Evolutionary conservation across 768 basidiomycete species (phyloP).

Genomic region (Lactifluus piperatus): DNA sequence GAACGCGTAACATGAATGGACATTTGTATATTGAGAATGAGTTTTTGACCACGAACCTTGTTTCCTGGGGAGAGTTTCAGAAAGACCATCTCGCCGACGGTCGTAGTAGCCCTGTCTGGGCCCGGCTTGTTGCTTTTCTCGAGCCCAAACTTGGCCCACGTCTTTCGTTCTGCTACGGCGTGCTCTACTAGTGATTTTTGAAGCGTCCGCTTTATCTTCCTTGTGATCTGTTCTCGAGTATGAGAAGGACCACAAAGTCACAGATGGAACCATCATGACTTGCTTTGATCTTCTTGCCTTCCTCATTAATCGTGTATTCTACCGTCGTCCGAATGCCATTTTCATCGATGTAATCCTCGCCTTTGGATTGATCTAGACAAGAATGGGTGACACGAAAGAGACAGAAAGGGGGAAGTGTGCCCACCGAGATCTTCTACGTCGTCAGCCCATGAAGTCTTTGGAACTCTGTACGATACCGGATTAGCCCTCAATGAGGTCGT

Average conservation of each 20-base stretch:
- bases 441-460: conserved; percentile 34
- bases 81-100: conserved; percentile 68
- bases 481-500: neutral
- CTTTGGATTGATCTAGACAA: conserved; percentile 40
- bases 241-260: neutral
- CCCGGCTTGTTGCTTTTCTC: conserved; percentile 84
- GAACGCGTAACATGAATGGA: neutral
- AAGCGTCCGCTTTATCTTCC: conserved; percentile 75
- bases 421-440: conserved; percentile 31
- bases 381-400: neutral
- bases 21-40: neutral
- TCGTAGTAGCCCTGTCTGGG: conserved; percentile 89
- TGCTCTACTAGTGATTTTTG: conserved; percentile 94
- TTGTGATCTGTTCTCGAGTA: conserved; percentile 55
- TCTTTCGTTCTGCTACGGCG: conserved; percentile 85
- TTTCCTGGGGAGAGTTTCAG: conserved; percentile 39
- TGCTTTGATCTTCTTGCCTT: conserved; percentile 93
- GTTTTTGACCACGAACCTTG: neutral
- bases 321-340: conserved; percentile 43
- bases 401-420: neutral
- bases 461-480: conserved; percentile 23
- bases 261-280: conserved; percentile 15
- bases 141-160: conserved; percentile 88
- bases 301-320: conserved; percentile 54
- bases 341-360: conserved; percentile 69